Evolutionary conservation across 2,329 filamentous ascomycete genomes (phyloP), one percentile per base, ranked within the genome.

Genomic region (Zasmidium citrigriseum): DNA sequence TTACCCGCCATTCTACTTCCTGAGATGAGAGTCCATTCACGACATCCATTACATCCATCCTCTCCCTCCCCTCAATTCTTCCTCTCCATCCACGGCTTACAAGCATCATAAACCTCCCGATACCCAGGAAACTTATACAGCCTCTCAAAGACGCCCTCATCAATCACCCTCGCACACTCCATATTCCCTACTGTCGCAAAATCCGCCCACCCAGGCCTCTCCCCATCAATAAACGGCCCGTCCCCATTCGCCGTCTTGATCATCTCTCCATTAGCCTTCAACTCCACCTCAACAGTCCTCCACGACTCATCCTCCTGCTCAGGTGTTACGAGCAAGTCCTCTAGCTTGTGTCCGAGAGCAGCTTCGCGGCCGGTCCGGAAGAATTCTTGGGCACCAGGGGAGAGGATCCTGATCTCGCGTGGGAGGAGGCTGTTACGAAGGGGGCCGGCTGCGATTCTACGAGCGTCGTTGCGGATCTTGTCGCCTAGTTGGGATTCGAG

Each of bases 51-150:
- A 7, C 27, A 14, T 34, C 14, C 27, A 34, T 34, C 27, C 27
- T 7, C 27, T 34, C 27, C 27, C 14, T 34, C 7, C 27, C 34
- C 5, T 41, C 16, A 41, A 41, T 22, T 52, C 49, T 46, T 46
- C 46, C 46, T 55, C 57, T 52, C 50, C 9, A 52, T 34, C 21
- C 18, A 41, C 16, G 25, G 25, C 27, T n/a, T 16, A 45, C 50
- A 52, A 52, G 55, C 51, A 18, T 48, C 29, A 52, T 27, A 51
- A 14, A 52, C 34, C 50, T 52, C 20, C 50, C 21, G 20, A 21
- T n/a, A 52, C 3, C 50, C 50, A 10, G 25, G 25, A 21, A 41
- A 52, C 27, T 7, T n/a, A 45, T 41, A 41, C 18, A 34, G 9
- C 48, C 50, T 4, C 50, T 29, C 7, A 14, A 41, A 52, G 3